Conservation (phyloP, 257 asterid species). For the Petrea volubilis region DNA sequence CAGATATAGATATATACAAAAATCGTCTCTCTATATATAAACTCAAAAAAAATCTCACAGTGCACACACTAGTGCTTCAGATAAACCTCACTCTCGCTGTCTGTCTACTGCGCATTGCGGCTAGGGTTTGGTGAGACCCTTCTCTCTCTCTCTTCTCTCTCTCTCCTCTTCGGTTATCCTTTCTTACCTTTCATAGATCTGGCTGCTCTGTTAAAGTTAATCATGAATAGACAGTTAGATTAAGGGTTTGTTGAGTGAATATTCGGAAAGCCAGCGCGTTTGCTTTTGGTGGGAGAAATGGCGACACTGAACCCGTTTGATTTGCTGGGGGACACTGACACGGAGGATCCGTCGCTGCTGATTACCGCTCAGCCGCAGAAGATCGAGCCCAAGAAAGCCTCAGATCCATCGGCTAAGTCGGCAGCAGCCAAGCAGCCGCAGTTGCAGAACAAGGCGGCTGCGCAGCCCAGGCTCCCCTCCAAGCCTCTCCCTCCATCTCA, state of each 20-base stretch:
- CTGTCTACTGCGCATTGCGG: conserved; percentile 48
- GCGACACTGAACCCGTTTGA: conserved; percentile 86
- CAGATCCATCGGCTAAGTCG: conserved; percentile 37
- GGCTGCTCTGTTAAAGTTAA: background rate
- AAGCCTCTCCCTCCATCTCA: conserved; percentile 81
- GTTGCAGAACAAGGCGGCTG: conserved; percentile 30
- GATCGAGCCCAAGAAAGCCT: conserved; percentile 54
- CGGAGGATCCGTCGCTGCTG: conserved; percentile 64
- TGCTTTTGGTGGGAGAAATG: conserved; percentile 44
- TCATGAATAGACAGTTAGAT: conserved; percentile 32
- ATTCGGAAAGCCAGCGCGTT: conserved; percentile 18
- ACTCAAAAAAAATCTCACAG: background rate
- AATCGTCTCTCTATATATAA: background rate
- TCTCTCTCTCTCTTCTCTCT: background rate
- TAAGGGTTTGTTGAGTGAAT: conserved; percentile 15
- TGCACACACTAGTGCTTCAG: background rate
- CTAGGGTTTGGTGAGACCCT: conserved; percentile 74
- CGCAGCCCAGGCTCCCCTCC: conserved; percentile 60
- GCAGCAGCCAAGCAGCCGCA: conserved; percentile 43
- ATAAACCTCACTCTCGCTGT: conserved; percentile 7
- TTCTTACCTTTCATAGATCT: conserved; percentile 30
- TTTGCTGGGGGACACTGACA: conserved; percentile 75
- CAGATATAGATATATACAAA: background rate
- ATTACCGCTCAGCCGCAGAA: conserved; percentile 63
- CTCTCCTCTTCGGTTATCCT: background rate